Evolutionary conservation across 371 early-diverging fungal genomes (phyloP).

Genomic region (Mucor lusitanicus): DNA sequence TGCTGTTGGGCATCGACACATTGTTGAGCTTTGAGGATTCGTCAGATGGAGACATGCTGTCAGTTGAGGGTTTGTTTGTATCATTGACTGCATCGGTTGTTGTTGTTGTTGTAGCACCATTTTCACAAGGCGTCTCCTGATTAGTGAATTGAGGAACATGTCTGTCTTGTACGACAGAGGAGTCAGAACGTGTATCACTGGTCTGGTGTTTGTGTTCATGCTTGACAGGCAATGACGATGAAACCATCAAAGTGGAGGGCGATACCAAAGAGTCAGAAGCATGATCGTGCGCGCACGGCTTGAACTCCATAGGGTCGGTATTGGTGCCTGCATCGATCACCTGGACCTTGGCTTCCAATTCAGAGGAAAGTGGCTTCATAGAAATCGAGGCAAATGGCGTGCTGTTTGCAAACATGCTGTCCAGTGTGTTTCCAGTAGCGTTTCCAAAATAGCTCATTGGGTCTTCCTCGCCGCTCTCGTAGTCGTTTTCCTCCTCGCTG

Average conservation of each 20-base stretch:
- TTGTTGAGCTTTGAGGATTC: neutral
- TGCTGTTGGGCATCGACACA: neutral
- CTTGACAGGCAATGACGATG: neutral
- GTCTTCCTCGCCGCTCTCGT: neutral
- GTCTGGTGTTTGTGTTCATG: neutral
- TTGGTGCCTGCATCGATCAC: conserved; percentile 25
- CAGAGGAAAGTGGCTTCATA: conserved; percentile 31
- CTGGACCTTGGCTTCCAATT: conserved; percentile 20
- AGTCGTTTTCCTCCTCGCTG: neutral
- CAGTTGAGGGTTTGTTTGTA: neutral
- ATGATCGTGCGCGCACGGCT: neutral
- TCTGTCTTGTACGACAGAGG: conserved; percentile 3
- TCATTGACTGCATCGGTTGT: neutral
- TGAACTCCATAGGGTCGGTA: conserved; percentile 16
- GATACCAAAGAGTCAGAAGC: neutral
- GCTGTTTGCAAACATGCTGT: neutral
- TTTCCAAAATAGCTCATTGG: neutral
- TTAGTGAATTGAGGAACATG: neutral
- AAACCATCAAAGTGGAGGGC: neutral
- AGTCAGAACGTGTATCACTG: conserved; percentile 6
- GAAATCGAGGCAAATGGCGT: conserved; percentile 10
- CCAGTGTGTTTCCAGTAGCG: conserved; percentile 8
- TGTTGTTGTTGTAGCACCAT: neutral
- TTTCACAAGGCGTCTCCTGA: neutral
- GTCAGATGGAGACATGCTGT: neutral